Evolutionary conservation across 2,329 filamentous ascomycete species (phyloP).

Genomic region (Aspergillus arachidicola): DNA sequence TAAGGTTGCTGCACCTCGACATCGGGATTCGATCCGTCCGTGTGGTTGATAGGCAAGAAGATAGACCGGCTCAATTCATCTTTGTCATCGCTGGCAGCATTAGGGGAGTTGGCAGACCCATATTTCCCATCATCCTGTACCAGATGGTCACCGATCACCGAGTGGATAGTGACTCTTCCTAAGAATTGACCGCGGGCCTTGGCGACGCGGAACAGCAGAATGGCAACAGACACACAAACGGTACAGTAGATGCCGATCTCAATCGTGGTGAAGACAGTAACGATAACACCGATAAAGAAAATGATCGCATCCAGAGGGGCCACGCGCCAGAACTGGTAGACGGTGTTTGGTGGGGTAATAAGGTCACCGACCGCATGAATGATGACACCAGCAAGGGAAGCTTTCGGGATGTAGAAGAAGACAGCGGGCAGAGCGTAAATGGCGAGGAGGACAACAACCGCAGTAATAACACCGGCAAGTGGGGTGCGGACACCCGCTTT

Average conservation of each 20-base stretch:
- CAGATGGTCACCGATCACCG: constrained; percentile 75
- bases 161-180: constrained; percentile 80
- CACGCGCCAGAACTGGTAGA: constrained; percentile 95
- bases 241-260: constrained; percentile 93
- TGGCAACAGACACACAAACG: constrained; percentile 71
- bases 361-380: constrained; percentile 94
- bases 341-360: constrained; percentile 84
- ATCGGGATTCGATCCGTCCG: constrained; percentile 87
- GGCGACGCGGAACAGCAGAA: constrained; percentile 81
- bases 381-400: constrained; percentile 82
- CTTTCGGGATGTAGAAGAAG: constrained; percentile 90
- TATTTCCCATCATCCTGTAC: constrained; percentile 67
- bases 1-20: constrained; percentile 79
- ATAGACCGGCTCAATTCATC: constrained; percentile 68
- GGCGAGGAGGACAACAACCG: constrained; percentile 79
- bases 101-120: constrained; percentile 51
- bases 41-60: constrained; percentile 83
- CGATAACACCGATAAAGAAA: constrained; percentile 89
- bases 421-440: constrained; percentile 86
- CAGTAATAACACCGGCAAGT: constrained; percentile 86
- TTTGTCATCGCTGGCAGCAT: constrained; percentile 36
- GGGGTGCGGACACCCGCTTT: constrained; percentile 94
- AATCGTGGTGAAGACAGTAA: constrained; percentile 85
- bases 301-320: constrained; percentile 88
- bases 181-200: constrained; percentile 83